Percentiles rank a stretch among this genome's conserved stretches.
Conservation (phyloP, 2,329 filamentous ascomycete species). For the Diaporthe sp. region DNA sequence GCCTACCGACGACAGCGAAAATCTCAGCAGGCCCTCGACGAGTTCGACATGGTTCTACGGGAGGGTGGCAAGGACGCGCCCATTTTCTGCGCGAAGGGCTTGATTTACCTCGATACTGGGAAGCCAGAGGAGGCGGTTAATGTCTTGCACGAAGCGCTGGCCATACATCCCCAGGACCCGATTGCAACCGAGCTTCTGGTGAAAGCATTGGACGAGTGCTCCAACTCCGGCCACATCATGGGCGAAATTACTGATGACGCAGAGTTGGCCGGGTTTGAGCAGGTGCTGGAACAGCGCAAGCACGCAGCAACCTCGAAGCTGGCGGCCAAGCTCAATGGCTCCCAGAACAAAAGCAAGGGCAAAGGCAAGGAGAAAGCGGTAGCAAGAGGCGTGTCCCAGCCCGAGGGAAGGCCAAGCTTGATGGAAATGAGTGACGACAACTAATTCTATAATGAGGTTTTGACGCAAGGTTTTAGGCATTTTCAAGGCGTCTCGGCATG, state of each 20-base stretch:
- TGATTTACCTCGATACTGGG: conserved; percentile 83
- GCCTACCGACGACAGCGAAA: conserved; percentile 79
- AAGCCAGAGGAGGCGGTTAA: conserved; percentile 81
- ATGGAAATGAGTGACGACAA: conserved; percentile 69
- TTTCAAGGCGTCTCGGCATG: conserved; percentile 32
- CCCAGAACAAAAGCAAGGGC: conserved; percentile 42
- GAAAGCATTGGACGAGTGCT: conserved; percentile 75
- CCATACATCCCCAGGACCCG: conserved; percentile 81
- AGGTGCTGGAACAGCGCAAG: conserved; percentile 59
- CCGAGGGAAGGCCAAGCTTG: conserved; percentile 55
- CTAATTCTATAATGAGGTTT: conserved; percentile 34
- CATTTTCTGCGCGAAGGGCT: conserved; percentile 84
- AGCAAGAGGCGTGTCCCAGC: conserved; percentile 46
- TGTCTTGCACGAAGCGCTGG: conserved; percentile 85
- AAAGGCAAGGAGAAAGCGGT: conserved; percentile 60
- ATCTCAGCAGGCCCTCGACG: conserved; percentile 76
- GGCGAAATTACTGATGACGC: conserved; percentile 34
- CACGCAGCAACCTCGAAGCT: conserved; percentile 52
- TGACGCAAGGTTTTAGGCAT: conserved; percentile 16
- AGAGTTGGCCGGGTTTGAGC: conserved; percentile 60
- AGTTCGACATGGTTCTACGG: conserved; percentile 89
- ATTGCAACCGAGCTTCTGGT: conserved; percentile 83
- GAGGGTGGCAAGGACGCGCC: conserved; percentile 82
- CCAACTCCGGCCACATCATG: conserved; percentile 42
- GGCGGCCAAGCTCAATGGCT: conserved; percentile 43